Evolutionary conservation across 805 yeast species (phyloP).

Genomic region (Candida stauntonica): DNA sequence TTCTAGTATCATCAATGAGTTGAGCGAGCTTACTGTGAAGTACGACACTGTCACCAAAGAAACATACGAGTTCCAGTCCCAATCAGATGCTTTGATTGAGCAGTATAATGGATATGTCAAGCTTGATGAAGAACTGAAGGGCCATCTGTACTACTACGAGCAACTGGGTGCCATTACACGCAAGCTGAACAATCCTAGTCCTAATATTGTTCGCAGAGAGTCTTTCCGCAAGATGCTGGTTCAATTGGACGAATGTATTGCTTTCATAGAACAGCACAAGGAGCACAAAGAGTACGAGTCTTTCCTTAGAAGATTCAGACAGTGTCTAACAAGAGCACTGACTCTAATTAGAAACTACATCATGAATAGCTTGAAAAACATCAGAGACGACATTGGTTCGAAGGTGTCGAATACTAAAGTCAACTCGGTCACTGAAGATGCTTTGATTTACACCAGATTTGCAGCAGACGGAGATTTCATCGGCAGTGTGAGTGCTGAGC

Average conservation of each 20-base stretch:
- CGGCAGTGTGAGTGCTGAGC: conserved; percentile 31
- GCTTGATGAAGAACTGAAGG: conserved; percentile 42
- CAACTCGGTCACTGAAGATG: conserved; percentile 47
- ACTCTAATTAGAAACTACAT: conserved; percentile 70
- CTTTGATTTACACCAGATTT: conserved; percentile 65
- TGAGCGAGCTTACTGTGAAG: conserved; percentile 45
- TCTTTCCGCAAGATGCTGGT: conserved; percentile 50
- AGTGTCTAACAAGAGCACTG: conserved; percentile 77
- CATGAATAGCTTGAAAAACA: conserved; percentile 34
- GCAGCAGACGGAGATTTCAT: conserved; percentile 39
- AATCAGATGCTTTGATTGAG: conserved; percentile 46
- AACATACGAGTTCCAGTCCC: conserved; percentile 58
- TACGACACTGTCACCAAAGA: conserved; percentile 57
- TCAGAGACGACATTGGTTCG: conserved; percentile 28
- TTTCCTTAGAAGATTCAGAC: conserved; percentile 68
- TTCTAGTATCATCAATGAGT: conserved; percentile 37
- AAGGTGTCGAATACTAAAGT: conserved; percentile 25
- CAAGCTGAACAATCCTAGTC: conserved; percentile 64
- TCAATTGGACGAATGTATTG: conserved; percentile 63
- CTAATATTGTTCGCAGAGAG: conserved; percentile 56
- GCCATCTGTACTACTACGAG: conserved; percentile 58
- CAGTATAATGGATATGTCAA: conserved; percentile 40
- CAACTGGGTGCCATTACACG: conserved; percentile 66
- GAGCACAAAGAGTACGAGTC: conserved; percentile 59
- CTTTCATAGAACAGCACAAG: conserved; percentile 48